phyloP scores from a whole-genome alignment of 2,329 filamentous ascomycete species.

The Phialophora macrospora region DNA sequence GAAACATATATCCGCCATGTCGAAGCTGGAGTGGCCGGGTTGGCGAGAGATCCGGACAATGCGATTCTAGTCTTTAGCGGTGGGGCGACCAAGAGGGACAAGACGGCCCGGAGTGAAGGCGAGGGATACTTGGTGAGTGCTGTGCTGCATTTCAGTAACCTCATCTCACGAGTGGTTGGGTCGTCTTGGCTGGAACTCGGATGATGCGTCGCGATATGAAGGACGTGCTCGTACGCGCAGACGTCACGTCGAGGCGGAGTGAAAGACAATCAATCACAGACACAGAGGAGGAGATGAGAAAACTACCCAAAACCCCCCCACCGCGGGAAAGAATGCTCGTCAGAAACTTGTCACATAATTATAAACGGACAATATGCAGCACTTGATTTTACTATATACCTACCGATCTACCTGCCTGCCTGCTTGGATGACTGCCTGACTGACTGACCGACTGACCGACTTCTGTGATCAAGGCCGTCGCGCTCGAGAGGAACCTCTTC shows the following conservation, averaged over 20 bases:
- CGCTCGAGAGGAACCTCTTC: conserved; percentile 30
- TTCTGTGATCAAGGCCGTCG: conserved; percentile 18
- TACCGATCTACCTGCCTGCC: background rate
- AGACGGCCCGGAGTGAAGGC: conserved; percentile 24
- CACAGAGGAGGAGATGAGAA: no score
- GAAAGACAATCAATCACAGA: background rate
- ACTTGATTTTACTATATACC: background rate
- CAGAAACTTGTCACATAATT: no score
- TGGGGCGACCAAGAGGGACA: conserved; percentile 48
- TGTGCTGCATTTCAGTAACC: no score
- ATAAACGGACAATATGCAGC: no score
- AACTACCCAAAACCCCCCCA: background rate
- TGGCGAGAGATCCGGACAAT: conserved; percentile 52
- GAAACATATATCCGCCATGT: conserved; percentile 80
- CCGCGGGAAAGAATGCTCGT: no score
- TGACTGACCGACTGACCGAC: background rate
- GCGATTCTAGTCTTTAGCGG: conserved; percentile 74
- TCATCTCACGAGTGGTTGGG: no score
- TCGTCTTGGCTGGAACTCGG: no score
- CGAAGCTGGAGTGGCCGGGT: conserved; percentile 61
- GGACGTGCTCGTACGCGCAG: no score
- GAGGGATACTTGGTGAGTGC: conserved; percentile 33
- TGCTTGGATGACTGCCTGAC: background rate
- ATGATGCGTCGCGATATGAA: no score
- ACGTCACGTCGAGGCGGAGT: no score